Percentiles rank a stretch among this genome's conserved stretches.
Evolutionary conservation across 2,329 filamentous ascomycete species (phyloP).

Genomic region (Volutella citrinella): DNA sequence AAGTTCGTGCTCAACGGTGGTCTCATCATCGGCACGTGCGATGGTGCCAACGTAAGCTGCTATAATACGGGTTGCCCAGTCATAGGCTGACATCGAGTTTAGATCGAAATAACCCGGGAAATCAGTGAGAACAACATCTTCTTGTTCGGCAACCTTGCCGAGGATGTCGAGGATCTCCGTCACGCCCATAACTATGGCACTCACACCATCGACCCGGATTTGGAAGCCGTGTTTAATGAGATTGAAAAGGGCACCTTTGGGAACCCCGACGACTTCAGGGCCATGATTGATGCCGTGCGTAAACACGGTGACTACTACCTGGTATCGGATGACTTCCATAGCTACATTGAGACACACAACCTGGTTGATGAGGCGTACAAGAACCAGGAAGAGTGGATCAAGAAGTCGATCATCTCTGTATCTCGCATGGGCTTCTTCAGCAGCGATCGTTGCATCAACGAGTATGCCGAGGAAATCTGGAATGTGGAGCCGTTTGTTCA

Average conservation of each 20-base stretch:
- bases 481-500: constrained; percentile 78
- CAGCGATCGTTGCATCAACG: constrained; percentile 90
- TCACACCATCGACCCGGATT: constrained; percentile 72
- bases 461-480: constrained; percentile 97
- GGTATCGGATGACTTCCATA: constrained; percentile 95
- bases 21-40: constrained; percentile 95
- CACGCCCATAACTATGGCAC: constrained; percentile 83
- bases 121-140: constrained; percentile 97
- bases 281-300: constrained; percentile 78
- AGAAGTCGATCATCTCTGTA: constrained; percentile 85
- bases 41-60: constrained; percentile 84
- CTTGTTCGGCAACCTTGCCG: constrained; percentile 92
- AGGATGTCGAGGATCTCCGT: constrained; percentile 94
- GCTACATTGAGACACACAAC: constrained; percentile 86
- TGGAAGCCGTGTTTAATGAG: constrained; percentile 77
- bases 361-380: constrained; percentile 90
- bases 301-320: constrained; percentile 98
- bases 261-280: constrained; percentile 72
- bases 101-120: constrained; percentile 96
- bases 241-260: constrained; percentile 84
- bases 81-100: constrained; percentile 6
- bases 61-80: not conserved
- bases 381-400: constrained; percentile 89
- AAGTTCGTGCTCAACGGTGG: constrained; percentile 98
- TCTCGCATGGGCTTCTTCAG: constrained; percentile 97